Percentiles rank a stretch among this genome's conserved stretches.
Evolutionary conservation across 345 rosid genomes (phyloP).

Genomic region (Rhizophora mangle): DNA sequence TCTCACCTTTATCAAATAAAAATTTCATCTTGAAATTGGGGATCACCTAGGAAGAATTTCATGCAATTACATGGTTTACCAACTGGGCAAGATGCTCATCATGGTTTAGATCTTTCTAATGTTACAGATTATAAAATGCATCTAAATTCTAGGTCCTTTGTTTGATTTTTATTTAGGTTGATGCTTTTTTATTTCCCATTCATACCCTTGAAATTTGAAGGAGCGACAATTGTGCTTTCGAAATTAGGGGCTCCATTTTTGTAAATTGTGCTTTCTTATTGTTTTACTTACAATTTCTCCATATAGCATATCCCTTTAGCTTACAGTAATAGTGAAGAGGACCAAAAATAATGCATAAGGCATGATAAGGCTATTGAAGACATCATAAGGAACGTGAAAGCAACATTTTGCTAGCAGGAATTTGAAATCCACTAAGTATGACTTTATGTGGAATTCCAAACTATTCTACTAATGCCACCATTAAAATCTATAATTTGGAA

Average conservation of each 20-base stretch:
- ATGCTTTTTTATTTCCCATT: neutral
- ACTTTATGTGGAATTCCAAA: too few species aligned
- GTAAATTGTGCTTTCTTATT: neutral
- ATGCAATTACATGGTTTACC: slow-evolving; percentile 76
- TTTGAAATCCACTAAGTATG: too few species aligned
- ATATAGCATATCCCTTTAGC: neutral
- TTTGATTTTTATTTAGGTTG: neutral
- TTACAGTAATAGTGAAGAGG: slow-evolving; percentile 33
- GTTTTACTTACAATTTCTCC: slow-evolving; percentile 2
- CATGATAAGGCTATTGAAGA: slow-evolving; percentile 47
- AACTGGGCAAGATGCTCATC: slow-evolving; percentile 97
- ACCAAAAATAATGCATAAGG: slow-evolving; percentile 24
- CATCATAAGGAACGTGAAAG: slow-evolving; percentile 58
- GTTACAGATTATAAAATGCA: slow-evolving; percentile 30
- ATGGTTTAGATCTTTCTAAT: slow-evolving; percentile 54
- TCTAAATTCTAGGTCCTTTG: slow-evolving; percentile 34
- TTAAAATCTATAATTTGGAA: too few species aligned
- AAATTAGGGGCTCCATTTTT: too few species aligned
- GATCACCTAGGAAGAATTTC: slow-evolving; percentile 64
- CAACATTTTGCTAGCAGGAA: neutral
- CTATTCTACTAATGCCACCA: too few species aligned
- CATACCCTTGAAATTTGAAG: neutral
- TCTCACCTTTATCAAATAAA: slow-evolving; percentile 48
- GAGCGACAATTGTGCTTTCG: neutral
- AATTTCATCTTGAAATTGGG: slow-evolving; percentile 49